Evolutionary conservation across 371 early-diverging fungal species (phyloP).

Genomic region (Haplosporangium sp.): DNA sequence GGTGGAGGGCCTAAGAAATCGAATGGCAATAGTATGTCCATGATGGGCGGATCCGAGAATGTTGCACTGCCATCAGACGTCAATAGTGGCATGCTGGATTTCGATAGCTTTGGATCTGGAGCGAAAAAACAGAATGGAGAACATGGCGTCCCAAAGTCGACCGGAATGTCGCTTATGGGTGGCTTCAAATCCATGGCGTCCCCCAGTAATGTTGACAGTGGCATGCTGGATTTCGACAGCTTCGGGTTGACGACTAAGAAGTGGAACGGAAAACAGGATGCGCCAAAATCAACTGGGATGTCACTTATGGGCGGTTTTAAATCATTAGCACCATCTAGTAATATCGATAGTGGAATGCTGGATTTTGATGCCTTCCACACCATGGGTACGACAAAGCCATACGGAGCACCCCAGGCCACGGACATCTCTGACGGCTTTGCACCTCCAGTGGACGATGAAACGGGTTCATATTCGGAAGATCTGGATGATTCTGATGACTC

Average conservation of each 20-base stretch:
- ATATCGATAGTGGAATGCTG: constrained; percentile 38
- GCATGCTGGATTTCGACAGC: constrained; percentile 36
- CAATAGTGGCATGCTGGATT: constrained; percentile 33
- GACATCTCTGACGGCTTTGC: constrained; percentile 43
- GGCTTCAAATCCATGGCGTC: constrained; percentile 15
- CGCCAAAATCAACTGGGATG: constrained; percentile 21
- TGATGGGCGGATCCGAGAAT: constrained; percentile 33
- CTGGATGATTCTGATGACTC: constrained; percentile 1
- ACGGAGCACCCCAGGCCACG: background rate
- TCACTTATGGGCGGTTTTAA: constrained; percentile 42
- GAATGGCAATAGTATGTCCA: constrained; percentile 17
- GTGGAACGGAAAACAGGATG: background rate
- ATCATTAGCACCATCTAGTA: constrained; percentile 7
- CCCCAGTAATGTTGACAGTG: constrained; percentile 19
- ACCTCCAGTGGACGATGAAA: constrained; percentile 28
- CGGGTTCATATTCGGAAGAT: background rate
- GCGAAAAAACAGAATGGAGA: constrained; percentile 12
- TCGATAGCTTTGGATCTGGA: constrained; percentile 26
- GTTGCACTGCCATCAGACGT: constrained; percentile 9
- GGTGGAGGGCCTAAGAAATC: constrained; percentile 11
- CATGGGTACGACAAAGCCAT: constrained; percentile 8
- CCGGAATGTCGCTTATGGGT: constrained; percentile 34
- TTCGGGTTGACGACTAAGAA: constrained; percentile 13
- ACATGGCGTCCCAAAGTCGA: constrained; percentile 7
- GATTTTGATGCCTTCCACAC: constrained; percentile 41